Evolutionary conservation across 2,329 filamentous ascomycete species (phyloP), one percentile per base, ranked within the genome.

Genomic region (Kalaharituber pfeilii): DNA sequence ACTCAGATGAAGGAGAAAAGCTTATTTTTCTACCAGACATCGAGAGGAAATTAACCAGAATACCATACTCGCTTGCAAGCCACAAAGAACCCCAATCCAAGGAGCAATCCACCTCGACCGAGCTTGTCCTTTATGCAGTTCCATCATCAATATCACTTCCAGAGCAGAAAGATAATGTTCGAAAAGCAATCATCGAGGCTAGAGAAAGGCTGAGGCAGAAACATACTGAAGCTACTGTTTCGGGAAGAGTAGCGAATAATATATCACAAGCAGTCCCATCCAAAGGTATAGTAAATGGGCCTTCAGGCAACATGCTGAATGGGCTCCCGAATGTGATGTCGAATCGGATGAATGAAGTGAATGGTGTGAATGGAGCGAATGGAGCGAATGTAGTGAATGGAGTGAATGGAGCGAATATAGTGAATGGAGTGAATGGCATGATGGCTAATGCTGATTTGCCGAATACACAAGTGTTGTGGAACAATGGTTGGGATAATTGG

Each of bases 11-110:
- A 22, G 75, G 76, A 61, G 75, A 72, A 60, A 75, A 58, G 36
- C 52, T 93, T 49, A 74, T 88, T 65, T 87, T 95, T 71, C 75
- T 94, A 0, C 81, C 86, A 0, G 85, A 93, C 66, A 84, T 96
- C 53, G 82, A 89, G 66, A 86, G 84, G 69, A 82, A 85, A 65
- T 74, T 96, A 52, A 75, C 75, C 58, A 74, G 76, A 56, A 81
- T 82, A 57, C 85, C 87, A 51, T 79, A 80, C 26, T 66, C 65
- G 15, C 62, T 73, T 44, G 57, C 52, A 13, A 47, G 24, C 22
- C 11, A 13, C n/a, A 4, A 1, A 4, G n/a, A 9, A 36, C n/a
- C 30, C n/a, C 30, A n/a, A n/a, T 25, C 42, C 11, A 47, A 20
- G 2, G 5, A 47, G 15, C 22, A 13, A 22, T 22, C 42, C 3